Base-by-base conservation (phyloP, 2,329 filamentous ascomycete genomes). In the Ophiobolus disseminans region DNA sequence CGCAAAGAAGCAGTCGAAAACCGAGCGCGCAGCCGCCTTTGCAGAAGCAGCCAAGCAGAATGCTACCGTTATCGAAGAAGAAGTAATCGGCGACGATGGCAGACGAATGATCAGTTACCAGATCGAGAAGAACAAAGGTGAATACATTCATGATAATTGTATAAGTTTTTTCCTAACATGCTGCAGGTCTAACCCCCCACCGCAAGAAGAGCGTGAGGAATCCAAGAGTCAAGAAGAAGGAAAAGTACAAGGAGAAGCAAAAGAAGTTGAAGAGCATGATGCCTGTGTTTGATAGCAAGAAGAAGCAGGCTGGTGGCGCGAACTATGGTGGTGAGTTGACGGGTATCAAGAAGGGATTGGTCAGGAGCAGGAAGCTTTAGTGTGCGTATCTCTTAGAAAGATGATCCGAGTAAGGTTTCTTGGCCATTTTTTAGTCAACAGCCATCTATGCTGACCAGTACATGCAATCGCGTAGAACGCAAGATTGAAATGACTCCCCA, bases 71-170 rank as follows among this genome's bases (percentile, higher is more conserved):
- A 79, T 88, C 1, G 82, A 87, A 60, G 80, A 85, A 51, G 87
- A 89, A 67, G 80, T 83, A 63, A 73, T 96, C 34, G 91, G 89
- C 32, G 79, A 85, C 48, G 91, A 96, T 64, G 93, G 92, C 51
- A 96, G 97, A 78, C 82, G 95, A 51, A 90, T 91, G 74, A 96
- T 99, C 72, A 90, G 86, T 14, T 97, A 97, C 76, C 84, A 87
- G 61, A 99, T 99, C 68, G 85, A 92, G 78, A 97, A 97, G 85
- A 99, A 99, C 77, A 97, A 97, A 82, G 94, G n/a, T n/a, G n/a
- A n/a, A n/a, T n/a, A n/a, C n/a, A n/a, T n/a, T n/a, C n/a, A n/a
- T n/a, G n/a, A n/a, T n/a, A n/a, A n/a, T n/a, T n/a, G n/a, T n/a
- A n/a, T n/a, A n/a, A n/a, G n/a, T n/a, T n/a, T n/a, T n/a, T n/a